phyloP scores from a whole-genome alignment of 108 stramenopile species.

The Fragilaria radians region DNA sequence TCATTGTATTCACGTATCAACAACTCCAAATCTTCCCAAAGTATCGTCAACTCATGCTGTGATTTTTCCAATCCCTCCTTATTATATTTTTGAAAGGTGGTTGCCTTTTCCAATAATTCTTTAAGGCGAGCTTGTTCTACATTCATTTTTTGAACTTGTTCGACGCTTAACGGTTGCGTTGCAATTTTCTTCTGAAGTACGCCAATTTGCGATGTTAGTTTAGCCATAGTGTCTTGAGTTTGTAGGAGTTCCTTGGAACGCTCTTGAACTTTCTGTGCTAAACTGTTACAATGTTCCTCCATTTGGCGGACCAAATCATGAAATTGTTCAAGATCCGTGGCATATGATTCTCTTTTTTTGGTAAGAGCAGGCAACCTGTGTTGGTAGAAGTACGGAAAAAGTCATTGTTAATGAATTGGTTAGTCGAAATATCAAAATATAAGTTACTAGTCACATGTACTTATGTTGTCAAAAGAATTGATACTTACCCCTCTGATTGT shows the following conservation, averaged over 20 bases:
- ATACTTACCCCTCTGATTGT: slow-evolving; percentile 68
- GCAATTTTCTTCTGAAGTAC: slow-evolving; percentile 37
- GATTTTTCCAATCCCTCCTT: slow-evolving; percentile 37
- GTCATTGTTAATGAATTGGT: too few species aligned
- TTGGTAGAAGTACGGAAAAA: slow-evolving; percentile 1
- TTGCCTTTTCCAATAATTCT: slow-evolving; percentile 53
- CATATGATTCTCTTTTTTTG: slow-evolving; percentile 66
- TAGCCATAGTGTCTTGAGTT: slow-evolving; percentile 41
- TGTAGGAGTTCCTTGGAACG: slow-evolving; percentile 42
- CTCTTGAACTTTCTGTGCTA: slow-evolving; percentile 57
- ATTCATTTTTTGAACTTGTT: slow-evolving; percentile 67
- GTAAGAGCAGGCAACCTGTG: slow-evolving; percentile 52
- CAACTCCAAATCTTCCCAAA: slow-evolving; percentile 37
- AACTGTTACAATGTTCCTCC: slow-evolving; percentile 58
- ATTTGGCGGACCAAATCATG: slow-evolving; percentile 71
- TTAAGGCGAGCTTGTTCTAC: slow-evolving; percentile 48
- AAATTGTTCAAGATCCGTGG: slow-evolving; percentile 83
- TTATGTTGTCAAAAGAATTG: background rate
- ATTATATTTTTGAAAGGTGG: slow-evolving; percentile 27
- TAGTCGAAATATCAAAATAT: too few species aligned
- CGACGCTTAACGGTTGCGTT: slow-evolving; percentile 57
- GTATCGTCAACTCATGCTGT: slow-evolving; percentile 28
- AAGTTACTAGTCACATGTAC: too few species aligned
- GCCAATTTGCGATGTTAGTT: slow-evolving; percentile 23
- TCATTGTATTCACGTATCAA: slow-evolving; percentile 51